These are phyloP conservation scores for Neurospora sp. DNA, from an alignment of 495 filamentous ascomycete species.

Conservation along the genomic window DNA sequence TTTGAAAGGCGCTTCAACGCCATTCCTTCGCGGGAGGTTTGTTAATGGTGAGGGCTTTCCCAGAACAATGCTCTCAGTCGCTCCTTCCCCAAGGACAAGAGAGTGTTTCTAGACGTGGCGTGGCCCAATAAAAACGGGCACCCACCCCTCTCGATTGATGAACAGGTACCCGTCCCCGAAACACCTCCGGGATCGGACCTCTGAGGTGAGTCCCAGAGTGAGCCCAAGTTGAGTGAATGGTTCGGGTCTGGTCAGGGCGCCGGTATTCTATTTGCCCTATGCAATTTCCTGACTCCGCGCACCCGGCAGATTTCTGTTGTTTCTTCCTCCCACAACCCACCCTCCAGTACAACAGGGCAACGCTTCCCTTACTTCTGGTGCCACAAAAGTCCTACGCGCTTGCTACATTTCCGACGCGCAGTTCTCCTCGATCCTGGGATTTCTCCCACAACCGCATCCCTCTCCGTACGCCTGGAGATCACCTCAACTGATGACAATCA, in stretches of 20 bases:
- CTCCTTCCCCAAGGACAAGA: not conserved
- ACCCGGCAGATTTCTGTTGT: not conserved
- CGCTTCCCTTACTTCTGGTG: too few relatives aligned
- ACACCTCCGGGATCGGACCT: not conserved
- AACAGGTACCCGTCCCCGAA: not conserved
- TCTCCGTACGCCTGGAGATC: not conserved
- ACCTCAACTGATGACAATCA: fast-evolving
- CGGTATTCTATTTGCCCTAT: not conserved
- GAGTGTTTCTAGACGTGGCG: not conserved
- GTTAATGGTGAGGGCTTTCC: not conserved
- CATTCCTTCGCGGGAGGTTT: not conserved
- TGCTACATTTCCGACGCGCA: not conserved
- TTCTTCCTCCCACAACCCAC: not conserved
- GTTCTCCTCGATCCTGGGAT: not conserved
- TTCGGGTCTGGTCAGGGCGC: not conserved
- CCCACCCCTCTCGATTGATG: not conserved
- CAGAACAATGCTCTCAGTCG: not conserved
- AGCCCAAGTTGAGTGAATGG: not conserved
- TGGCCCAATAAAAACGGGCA: not conserved
- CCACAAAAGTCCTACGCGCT: not conserved
- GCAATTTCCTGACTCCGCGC: not conserved
- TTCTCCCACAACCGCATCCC: not conserved
- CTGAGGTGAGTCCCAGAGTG: not conserved
- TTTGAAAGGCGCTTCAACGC: not conserved
- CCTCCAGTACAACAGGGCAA: not conserved